phyloP scores from a whole-genome alignment of 1,284 basidiomycete genomes.

The Crepidotus sp. region DNA sequence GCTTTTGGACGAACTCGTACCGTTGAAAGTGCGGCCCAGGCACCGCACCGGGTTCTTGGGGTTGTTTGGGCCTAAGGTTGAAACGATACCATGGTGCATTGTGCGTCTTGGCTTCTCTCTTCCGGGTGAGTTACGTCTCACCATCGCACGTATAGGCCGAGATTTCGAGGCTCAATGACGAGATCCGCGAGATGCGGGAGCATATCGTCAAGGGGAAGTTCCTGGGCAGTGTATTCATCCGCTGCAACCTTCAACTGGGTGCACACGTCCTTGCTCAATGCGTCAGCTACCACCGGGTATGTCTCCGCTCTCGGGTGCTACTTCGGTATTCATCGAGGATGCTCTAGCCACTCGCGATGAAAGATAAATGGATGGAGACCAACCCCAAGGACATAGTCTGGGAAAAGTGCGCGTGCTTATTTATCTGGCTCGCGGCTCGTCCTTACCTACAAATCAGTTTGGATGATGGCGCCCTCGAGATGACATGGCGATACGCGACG shows the following conservation, averaged over 20 bases:
- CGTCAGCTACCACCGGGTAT: conserved; percentile 46
- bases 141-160: conserved; percentile 30
- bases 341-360: conserved; percentile 45
- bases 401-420: conserved; percentile 27
- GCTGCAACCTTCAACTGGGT: conserved; percentile 74
- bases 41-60: conserved; percentile 52
- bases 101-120: conserved; percentile 22
- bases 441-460: conserved; percentile 19
- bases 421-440: not conserved
- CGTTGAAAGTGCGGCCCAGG: conserved; percentile 45
- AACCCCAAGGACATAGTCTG: conserved; percentile 66
- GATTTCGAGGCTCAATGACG: conserved; percentile 39
- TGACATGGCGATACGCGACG: conserved; percentile 33
- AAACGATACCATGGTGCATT: conserved; percentile 65
- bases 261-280: conserved; percentile 64
- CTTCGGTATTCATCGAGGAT: conserved; percentile 1
- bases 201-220: conserved; percentile 45
- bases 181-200: conserved; percentile 37
- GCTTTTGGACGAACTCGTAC: conserved; percentile 46
- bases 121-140: not conserved
- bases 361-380: conserved; percentile 57
- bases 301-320: conserved; percentile 9
- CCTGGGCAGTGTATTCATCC: conserved; percentile 63
- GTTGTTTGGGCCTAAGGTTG: conserved; percentile 61
- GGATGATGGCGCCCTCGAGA: conserved; percentile 42